Evolutionary conservation across 495 filamentous ascomycete species (phyloP).

Genomic region (Podospora pseudocomata): DNA sequence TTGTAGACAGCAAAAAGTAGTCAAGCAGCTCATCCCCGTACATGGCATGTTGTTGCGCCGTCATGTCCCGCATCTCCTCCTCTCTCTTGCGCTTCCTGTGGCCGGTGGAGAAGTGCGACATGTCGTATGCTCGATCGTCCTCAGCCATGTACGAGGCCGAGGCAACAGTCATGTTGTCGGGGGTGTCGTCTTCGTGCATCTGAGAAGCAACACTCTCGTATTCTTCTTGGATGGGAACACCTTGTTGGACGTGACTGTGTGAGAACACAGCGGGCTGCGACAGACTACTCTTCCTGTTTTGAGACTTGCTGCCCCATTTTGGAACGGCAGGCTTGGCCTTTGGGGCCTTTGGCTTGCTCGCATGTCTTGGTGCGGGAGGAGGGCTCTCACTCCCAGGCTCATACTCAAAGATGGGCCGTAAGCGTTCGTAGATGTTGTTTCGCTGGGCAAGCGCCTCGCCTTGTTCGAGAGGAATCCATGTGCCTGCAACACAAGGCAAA

Average conservation of each 20-base stretch:
- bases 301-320: constrained; percentile 48
- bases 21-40: constrained; percentile 91
- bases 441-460: constrained; percentile 77
- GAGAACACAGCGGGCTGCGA: constrained; percentile 23
- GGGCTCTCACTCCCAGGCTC: constrained; percentile 80
- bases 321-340: constrained; percentile 55
- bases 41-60: constrained; percentile 77
- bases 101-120: constrained; percentile 61
- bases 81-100: constrained; percentile 78
- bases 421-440: constrained; percentile 76
- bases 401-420: constrained; percentile 86
- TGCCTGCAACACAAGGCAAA: constrained; percentile 52
- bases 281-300: constrained; percentile 20
- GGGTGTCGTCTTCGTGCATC: constrained; percentile 76
- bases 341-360: constrained; percentile 67
- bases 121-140: constrained; percentile 63
- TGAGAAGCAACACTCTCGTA: constrained; percentile 50
- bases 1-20: constrained; percentile 82
- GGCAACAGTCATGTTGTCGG: constrained; percentile 73
- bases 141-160: constrained; percentile 81
- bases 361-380: constrained; percentile 91
- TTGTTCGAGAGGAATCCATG: constrained; percentile 88
- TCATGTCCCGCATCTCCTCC: constrained; percentile 60
- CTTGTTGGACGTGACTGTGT: constrained; percentile 27
- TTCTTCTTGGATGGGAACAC: constrained; percentile 38